Percentiles rank a stretch among this genome's conserved stretches.
These are phyloP conservation scores for Lodderomyces orthopsilosis DNA, from an alignment of 1,139 yeast genomes.

Conservation along the genomic window DNA sequence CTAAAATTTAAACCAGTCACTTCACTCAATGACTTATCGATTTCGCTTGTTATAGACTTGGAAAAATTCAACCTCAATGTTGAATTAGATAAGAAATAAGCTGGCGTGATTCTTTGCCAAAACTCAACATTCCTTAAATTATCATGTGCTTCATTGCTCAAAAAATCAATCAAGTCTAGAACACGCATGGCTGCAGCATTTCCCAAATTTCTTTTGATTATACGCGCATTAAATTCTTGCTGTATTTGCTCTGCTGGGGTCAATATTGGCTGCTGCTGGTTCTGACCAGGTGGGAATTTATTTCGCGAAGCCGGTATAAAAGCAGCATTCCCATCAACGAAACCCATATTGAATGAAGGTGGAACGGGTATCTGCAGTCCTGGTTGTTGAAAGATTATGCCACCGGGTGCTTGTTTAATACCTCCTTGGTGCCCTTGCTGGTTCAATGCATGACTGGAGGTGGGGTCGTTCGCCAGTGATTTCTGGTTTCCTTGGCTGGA, in stretches of 20 bases:
- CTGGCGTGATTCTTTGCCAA: conserved; percentile 39
- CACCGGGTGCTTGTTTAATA: neutral
- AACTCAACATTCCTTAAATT: conserved; percentile 30
- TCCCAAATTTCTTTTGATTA: conserved; percentile 41
- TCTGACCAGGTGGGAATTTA: conserved; percentile 4
- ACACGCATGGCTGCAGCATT: conserved; percentile 45
- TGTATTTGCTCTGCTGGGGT: conserved; percentile 16
- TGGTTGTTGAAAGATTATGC: neutral
- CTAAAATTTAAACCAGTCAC: conserved; percentile 10
- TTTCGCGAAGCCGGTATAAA: neutral
- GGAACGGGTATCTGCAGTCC: neutral
- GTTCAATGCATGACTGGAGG: no score
- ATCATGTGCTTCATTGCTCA: conserved; percentile 32
- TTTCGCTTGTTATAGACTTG: neutral
- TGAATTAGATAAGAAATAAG: conserved; percentile 35
- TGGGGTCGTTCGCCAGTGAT: neutral
- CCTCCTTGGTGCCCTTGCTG: neutral
- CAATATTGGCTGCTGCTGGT: conserved; percentile 3
- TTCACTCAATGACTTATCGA: conserved; percentile 7
- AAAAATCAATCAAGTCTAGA: conserved; percentile 37
- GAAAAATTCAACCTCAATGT: conserved; percentile 9
- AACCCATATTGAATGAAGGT: conserved; percentile 1
- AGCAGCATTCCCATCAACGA: neutral
- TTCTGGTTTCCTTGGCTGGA: neutral
- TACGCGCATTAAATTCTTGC: conserved; percentile 35